phyloP scores from a whole-genome alignment of 805 yeast genomes.

The Komagataella pastoris region DNA sequence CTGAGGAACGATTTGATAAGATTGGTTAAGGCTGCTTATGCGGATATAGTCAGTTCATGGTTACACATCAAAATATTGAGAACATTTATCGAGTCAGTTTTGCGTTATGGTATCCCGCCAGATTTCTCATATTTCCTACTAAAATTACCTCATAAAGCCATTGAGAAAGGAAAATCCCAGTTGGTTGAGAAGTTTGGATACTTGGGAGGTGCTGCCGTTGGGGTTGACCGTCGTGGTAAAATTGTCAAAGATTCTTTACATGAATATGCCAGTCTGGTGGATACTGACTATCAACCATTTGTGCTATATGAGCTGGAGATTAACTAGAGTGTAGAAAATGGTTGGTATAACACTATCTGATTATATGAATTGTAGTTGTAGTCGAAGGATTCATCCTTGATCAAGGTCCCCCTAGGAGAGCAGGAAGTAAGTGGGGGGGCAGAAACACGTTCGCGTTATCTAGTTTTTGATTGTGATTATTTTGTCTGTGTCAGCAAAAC shows the following conservation, averaged over 20 bases:
- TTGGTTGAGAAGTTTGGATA: slow-evolving; percentile 71
- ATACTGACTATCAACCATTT: slow-evolving; percentile 93
- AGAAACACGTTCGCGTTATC: background rate
- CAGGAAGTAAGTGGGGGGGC: background rate
- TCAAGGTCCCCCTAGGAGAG: background rate
- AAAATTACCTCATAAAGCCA: slow-evolving; percentile 27
- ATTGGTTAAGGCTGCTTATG: slow-evolving; percentile 78
- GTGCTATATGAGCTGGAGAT: slow-evolving; percentile 58
- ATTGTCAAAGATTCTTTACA: slow-evolving; percentile 52
- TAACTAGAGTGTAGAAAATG: slow-evolving; percentile 8
- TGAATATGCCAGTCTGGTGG: slow-evolving; percentile 87
- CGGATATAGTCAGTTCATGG: slow-evolving; percentile 79
- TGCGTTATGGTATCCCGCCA: slow-evolving; percentile 96
- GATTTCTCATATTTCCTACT: slow-evolving; percentile 49
- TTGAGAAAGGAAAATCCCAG: slow-evolving; percentile 51
- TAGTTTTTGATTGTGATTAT: background rate
- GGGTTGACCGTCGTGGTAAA: slow-evolving; percentile 52
- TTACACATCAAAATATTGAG: slow-evolving; percentile 81
- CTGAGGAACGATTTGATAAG: slow-evolving; percentile 68
- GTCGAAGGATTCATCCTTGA: background rate
- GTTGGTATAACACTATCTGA: background rate
- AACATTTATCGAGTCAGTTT: slow-evolving; percentile 81
- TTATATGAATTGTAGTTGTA: background rate
- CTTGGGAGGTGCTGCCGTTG: slow-evolving; percentile 82
- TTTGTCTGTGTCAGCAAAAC: background rate